phyloP scores from a whole-genome alignment of 2,329 filamentous ascomycete genomes.

The Sphaerulina vaccinii region DNA sequence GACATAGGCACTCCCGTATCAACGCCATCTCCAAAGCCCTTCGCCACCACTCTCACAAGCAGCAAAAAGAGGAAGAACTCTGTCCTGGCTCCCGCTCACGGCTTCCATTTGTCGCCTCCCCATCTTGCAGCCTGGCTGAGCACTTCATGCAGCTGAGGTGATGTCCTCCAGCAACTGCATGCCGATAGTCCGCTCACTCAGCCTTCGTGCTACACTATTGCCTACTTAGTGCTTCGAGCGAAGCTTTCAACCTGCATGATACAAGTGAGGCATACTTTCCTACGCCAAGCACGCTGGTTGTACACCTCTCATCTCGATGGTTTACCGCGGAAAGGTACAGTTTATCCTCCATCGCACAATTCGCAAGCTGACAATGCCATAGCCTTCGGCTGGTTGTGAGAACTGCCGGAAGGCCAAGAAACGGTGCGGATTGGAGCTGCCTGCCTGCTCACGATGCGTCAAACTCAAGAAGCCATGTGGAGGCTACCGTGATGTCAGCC shows the following conservation, averaged over 20 bases:
- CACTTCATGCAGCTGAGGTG: conserved; percentile 3
- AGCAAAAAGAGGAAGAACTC: too few relatives aligned
- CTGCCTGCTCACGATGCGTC: conserved; percentile 34
- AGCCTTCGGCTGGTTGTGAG: conserved; percentile 37
- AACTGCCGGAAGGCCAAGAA: conserved; percentile 38
- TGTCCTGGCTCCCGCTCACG: too few relatives aligned
- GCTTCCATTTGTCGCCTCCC: not conserved
- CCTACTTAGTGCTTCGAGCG: not conserved
- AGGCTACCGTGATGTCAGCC: conserved; percentile 35
- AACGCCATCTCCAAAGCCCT: too few relatives aligned
- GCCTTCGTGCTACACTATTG: not conserved
- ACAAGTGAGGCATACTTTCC: not conserved
- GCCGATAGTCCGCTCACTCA: not conserved
- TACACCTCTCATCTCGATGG: conserved; percentile 22
- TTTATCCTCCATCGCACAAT: not conserved
- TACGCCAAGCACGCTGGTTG: not conserved
- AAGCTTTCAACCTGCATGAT: not conserved
- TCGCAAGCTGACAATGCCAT: not conserved
- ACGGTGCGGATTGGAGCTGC: conserved; percentile 35
- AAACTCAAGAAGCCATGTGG: conserved; percentile 35
- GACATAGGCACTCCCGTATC: too few relatives aligned
- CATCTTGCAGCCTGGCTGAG: not conserved
- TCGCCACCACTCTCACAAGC: too few relatives aligned
- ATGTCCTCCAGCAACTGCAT: conserved; percentile 5
- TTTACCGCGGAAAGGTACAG: conserved; percentile 34